Conservation (phyloP, 129 eudicot species). For the Tagetes erecta region DNA sequence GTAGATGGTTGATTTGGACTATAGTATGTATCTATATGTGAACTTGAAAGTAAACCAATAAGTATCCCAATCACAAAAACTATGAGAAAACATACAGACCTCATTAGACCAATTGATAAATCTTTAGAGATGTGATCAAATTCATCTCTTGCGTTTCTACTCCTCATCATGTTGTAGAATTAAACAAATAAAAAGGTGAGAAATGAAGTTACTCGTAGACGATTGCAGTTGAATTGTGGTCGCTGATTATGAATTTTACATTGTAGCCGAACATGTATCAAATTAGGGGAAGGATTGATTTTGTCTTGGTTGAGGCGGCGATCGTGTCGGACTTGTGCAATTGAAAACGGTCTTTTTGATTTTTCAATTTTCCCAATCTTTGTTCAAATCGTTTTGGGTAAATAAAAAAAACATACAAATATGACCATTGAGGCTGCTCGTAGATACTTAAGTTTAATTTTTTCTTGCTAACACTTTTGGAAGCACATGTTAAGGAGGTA, state of each 20-base stretch:
- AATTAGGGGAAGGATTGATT: neutral
- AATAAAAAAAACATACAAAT: too few relatives aligned
- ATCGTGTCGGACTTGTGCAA: neutral
- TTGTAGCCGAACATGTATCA: neutral
- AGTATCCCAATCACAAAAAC: conserved; percentile 70
- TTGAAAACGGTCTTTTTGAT: conserved; percentile 19
- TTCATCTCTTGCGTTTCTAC: conserved; percentile 58
- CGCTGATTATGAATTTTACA: neutral
- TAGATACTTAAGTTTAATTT: too few relatives aligned
- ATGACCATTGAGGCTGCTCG: too few relatives aligned
- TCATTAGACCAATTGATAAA: conserved; percentile 50
- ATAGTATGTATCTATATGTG: conserved; percentile 41
- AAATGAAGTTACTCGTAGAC: too few relatives aligned
- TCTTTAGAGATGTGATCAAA: conserved; percentile 43
- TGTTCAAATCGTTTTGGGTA: too few relatives aligned
- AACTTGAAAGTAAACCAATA: conserved; percentile 63
- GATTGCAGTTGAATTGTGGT: neutral
- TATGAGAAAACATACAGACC: conserved; percentile 42
- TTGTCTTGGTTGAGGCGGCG: conserved; percentile 25
- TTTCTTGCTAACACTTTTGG: too few relatives aligned
- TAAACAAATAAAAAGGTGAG: too few relatives aligned
- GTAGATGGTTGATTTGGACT: conserved; percentile 24
- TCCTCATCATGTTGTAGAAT: conserved; percentile 33
- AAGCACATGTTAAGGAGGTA: too few relatives aligned
- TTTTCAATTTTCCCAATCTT: too few relatives aligned